These are phyloP conservation scores for Flammula alnicola DNA, from an alignment of 1,284 basidiomycete genomes.

Conservation along the genomic window DNA sequence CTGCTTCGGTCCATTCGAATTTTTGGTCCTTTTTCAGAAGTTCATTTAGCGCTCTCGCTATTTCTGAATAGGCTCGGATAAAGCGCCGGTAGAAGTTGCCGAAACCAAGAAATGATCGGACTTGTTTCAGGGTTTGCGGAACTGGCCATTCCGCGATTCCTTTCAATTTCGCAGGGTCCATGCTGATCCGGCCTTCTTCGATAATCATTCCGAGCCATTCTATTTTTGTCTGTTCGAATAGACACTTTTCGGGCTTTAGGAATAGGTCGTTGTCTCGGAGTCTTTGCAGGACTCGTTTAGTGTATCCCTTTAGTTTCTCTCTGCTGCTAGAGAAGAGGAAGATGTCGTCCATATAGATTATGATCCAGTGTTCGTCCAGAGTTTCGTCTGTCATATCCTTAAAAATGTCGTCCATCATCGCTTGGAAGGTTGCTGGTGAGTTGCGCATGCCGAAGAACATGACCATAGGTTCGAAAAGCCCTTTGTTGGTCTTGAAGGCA, in stretches of 20 bases:
- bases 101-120: constrained; percentile 35
- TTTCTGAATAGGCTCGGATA: constrained; percentile 35
- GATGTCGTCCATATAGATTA: constrained; percentile 2
- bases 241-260: constrained; percentile 27
- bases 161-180: constrained; percentile 23
- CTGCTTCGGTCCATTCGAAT: constrained; percentile 18
- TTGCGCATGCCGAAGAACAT: constrained; percentile 41
- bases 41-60: constrained; percentile 21
- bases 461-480: constrained; percentile 30
- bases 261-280: constrained; percentile 10
- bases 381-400: background rate
- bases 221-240: constrained; percentile 21
- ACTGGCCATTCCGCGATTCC: constrained; percentile 26
- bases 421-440: constrained; percentile 32
- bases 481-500: constrained; percentile 14
- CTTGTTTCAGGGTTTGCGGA: constrained; percentile 26
- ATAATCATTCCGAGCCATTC: constrained; percentile 30
- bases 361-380: too few species aligned
- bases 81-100: constrained; percentile 43
- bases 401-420: constrained; percentile 16
- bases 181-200: constrained; percentile 15
- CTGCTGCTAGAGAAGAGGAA: background rate
- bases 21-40: constrained; percentile 17
- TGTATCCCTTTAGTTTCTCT: background rate
- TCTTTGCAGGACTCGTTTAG: background rate